Evolutionary conservation across 441 rosid species (phyloP).

Genomic region (Kokia cookei): DNA sequence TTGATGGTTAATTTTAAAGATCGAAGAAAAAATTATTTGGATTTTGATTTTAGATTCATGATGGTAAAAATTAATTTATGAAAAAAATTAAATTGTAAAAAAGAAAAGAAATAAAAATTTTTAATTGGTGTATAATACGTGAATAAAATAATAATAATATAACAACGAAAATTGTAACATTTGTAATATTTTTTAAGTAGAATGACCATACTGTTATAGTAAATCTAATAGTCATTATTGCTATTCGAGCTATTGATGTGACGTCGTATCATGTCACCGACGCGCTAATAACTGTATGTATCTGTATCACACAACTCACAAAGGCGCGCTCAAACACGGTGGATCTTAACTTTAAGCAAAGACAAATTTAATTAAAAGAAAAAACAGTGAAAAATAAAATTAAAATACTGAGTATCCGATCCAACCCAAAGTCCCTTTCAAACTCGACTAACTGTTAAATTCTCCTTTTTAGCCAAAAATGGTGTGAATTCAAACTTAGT

Average conservation of each 20-base stretch:
- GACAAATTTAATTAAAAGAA: not conserved
- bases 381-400: not conserved
- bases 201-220: too few species aligned
- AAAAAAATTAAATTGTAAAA: too few species aligned
- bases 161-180: too few species aligned
- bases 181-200: too few species aligned
- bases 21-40: too few species aligned
- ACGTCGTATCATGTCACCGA: not conserved
- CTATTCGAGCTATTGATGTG: not conserved
- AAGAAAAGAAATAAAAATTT: too few species aligned
- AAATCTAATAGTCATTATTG: too few species aligned
- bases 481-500: too few species aligned
- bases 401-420: not conserved
- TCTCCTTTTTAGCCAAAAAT: too few species aligned
- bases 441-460: not conserved
- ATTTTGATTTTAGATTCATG: rapidly evolving
- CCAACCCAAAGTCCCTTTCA: not conserved
- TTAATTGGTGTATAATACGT: rapidly evolving
- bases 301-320: not conserved
- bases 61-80: rapidly evolving
- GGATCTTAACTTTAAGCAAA: not conserved
- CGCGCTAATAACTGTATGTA: not conserved
- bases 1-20: too few species aligned
- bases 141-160: too few species aligned
- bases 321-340: not conserved